Evolutionary conservation across 805 yeast genomes (phyloP).

Genomic region (Sungouiella thailandica): DNA sequence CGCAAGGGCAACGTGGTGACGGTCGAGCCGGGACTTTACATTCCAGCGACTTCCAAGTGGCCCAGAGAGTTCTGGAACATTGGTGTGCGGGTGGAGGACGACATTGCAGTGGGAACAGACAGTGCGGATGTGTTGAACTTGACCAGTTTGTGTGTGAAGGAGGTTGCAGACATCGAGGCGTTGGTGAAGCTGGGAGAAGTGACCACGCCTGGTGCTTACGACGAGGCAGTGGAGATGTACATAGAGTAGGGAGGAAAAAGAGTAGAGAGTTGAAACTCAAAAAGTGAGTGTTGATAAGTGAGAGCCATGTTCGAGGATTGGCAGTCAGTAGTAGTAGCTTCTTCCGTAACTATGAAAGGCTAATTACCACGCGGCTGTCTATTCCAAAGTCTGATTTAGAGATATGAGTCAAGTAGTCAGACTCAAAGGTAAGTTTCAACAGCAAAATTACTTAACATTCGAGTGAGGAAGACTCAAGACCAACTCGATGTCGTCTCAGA

Average conservation of each 20-base stretch:
- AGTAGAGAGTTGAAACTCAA: too few species aligned
- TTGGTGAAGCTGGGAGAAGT: conserved; percentile 54
- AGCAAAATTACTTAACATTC: too few species aligned
- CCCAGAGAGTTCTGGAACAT: conserved; percentile 81
- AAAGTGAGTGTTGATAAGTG: too few species aligned
- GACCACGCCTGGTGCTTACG: conserved; percentile 41
- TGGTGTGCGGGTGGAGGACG: conserved; percentile 94
- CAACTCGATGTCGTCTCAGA: too few species aligned
- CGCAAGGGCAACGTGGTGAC: conserved; percentile 79
- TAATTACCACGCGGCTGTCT: too few species aligned
- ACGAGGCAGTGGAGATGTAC: conserved; percentile 26
- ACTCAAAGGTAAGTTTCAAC: too few species aligned
- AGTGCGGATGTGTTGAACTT: conserved; percentile 46
- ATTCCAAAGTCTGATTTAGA: too few species aligned
- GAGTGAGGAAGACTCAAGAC: too few species aligned
- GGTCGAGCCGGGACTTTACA: conserved; percentile 92
- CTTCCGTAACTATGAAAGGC: too few species aligned
- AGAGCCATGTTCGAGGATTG: too few species aligned
- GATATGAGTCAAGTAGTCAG: too few species aligned
- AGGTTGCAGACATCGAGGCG: conserved; percentile 72
- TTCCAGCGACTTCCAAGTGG: conserved; percentile 68
- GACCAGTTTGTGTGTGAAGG: conserved; percentile 83
- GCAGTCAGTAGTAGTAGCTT: too few species aligned
- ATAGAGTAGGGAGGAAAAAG: not conserved
- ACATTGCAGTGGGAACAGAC: conserved; percentile 71